phyloP scores from a whole-genome alignment of 2,329 filamentous ascomycete genomes.

The Fusarium guadeloupense region DNA sequence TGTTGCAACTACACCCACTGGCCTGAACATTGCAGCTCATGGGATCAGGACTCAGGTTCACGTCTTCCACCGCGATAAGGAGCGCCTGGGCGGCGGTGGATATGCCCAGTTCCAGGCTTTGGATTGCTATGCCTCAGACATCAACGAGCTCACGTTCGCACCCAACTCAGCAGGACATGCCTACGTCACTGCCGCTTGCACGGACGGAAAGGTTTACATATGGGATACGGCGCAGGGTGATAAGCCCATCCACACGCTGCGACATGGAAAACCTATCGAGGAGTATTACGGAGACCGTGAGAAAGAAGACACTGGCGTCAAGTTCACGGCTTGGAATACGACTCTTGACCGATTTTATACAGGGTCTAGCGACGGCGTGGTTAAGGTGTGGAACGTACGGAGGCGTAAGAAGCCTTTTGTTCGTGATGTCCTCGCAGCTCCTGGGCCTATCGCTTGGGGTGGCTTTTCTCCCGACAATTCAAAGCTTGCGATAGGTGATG shows the following conservation, averaged over 20 bases:
- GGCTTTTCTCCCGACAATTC: slow-evolving; percentile 66
- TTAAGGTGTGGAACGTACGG: slow-evolving; percentile 71
- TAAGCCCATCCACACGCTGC: slow-evolving; percentile 63
- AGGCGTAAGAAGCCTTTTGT: slow-evolving; percentile 56
- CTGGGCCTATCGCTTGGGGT: slow-evolving; percentile 66
- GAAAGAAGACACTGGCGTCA: slow-evolving; percentile 68
- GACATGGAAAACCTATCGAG: slow-evolving; percentile 59
- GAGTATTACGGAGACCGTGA: slow-evolving; percentile 58
- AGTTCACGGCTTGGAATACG: slow-evolving; percentile 70
- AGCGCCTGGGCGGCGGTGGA: slow-evolving; percentile 39
- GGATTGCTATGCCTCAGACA: slow-evolving; percentile 67
- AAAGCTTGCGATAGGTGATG: slow-evolving; percentile 67
- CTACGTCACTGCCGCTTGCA: slow-evolving; percentile 69
- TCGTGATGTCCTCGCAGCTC: slow-evolving; percentile 62
- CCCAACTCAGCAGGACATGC: slow-evolving; percentile 61
- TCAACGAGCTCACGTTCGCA: slow-evolving; percentile 69
- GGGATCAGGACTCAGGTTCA: slow-evolving; percentile 65
- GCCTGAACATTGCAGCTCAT: slow-evolving; percentile 53
- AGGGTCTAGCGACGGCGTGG: slow-evolving; percentile 68
- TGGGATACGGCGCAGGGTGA: slow-evolving; percentile 70
- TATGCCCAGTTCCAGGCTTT: slow-evolving; percentile 61
- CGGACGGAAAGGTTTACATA: slow-evolving; percentile 68
- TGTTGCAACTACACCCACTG: slow-evolving; percentile 65
- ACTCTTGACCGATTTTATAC: slow-evolving; percentile 68
- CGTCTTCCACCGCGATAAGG: slow-evolving; percentile 55